Evolutionary conservation across 2,329 filamentous ascomycete genomes (phyloP), one percentile per base, ranked within the genome.

Genomic region (Fusarium beomiforme): DNA sequence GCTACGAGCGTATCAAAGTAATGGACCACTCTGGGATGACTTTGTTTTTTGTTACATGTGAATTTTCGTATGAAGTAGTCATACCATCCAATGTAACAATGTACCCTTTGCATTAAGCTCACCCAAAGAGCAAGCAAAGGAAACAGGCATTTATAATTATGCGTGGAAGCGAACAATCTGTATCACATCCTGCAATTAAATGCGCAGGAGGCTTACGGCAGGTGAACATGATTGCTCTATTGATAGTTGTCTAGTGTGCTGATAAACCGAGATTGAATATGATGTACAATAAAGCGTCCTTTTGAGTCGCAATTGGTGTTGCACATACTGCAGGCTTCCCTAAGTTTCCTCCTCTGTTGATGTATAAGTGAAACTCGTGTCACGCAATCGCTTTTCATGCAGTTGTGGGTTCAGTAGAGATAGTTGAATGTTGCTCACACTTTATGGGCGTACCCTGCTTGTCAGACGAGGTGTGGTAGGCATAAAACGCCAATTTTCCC

Each of bases 291-390:
- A 36, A 37, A 39, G 37, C 16, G 43, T 34, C 34, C 37, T 21
- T 50, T 42, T 56, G 44, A 63, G 26, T n/a, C 23, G 47, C 56
- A 37, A 44, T 16, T 41, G 13, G 46, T 41, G 51, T 37, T 41
- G 50, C 63, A 42, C 43, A 16, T 41, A 26, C 59, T 64, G 58
- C 63, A 57, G 53, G 36, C 34, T 69, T 36, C 67, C 33, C 19
- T 41, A 23, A 33, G 12, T 42, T 62, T 59, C 62, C 56, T 54
- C 31, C 44, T 53, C 31, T 46, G n/a, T 29, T 54, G 41, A 44
- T 54, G 10, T 59, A 44, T 37, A 59, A 23, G 39, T 68, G 63
- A 64, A 71, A 71, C 57, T n/a, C 8, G 50, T 46, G 58, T 57
- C 41, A 64, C 67, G 37, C 63, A 71, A 59, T 26, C 56, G 29